Evolutionary conservation across 805 yeast genomes (phyloP), one percentile per base, ranked within the genome.

Genomic region (Lipomyces japonicus): DNA sequence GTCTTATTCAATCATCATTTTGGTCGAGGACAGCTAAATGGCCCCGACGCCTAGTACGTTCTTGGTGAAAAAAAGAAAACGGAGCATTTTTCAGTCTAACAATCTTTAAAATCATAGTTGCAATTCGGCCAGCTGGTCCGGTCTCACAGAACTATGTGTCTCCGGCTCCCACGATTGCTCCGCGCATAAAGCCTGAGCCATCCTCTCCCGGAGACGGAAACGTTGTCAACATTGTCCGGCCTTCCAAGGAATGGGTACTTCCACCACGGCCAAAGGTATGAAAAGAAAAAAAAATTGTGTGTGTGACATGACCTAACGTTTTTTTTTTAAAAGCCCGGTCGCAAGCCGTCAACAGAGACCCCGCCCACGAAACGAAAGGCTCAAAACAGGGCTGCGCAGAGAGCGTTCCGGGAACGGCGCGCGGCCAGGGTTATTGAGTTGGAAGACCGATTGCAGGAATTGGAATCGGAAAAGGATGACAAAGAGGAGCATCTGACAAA

Each of bases 361-460:
- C 95, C 95, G 0, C 89, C 90, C 0, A 80, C 84, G 23, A 86
- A 86, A 66, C 71, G 96, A 46, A 87, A 87, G 67, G 95, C 95
- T 2, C 96, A 86, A 67, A 89, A 89, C 65, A 72, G 96, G 51
- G 95, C 93, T n/a, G 95, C 96, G 21, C 95, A 90, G 71, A 65
- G 95, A 50, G 95, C 97, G 1, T 86, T 87, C 70, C 71, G 96
- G 57, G 95, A 88, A 65, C 75, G 96, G 57, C 72, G 95, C 61
- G 95, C 96, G 18, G 84, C 85, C 28, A 71, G 89, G 44, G 86
- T 88, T 5, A 80, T 80, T 51, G 95, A 85, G 63, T 72, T 90
- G 47, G 95, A 87, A 65, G 78, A 75, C 44, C 80, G 79, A 66
- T 73, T 84, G 49, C 70, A 76, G 63, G 85, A 78, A 61, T 75